These are phyloP conservation scores for Barbarea vulgaris DNA, from an alignment of 345 rosid genomes.

Conservation along the genomic window DNA sequence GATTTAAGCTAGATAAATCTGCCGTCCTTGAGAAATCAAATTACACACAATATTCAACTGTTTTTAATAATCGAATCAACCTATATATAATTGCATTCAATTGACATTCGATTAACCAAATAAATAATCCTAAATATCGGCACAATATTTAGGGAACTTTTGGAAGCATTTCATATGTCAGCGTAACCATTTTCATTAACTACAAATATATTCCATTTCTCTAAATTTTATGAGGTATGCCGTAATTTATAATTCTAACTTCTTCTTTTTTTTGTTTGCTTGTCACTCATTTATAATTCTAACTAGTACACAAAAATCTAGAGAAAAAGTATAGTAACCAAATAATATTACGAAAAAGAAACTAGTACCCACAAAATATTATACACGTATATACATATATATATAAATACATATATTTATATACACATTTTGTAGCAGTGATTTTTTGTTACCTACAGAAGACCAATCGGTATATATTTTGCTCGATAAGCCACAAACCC, in stretches of 20 bases:
- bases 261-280: no score
- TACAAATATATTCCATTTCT: background rate
- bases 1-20: constrained; percentile 8
- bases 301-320: constrained; percentile 17
- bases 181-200: constrained; percentile 14
- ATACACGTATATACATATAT: no score
- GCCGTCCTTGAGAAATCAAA: constrained; percentile 18
- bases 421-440: background rate
- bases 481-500: background rate
- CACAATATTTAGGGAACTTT: constrained; percentile 33
- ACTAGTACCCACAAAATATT: background rate
- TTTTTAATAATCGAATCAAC: background rate
- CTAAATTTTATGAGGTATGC: background rate
- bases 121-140: constrained; percentile 20
- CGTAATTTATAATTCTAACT: background rate
- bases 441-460: background rate
- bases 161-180: constrained; percentile 32
- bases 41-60: background rate
- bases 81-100: background rate
- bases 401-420: no score
- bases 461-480: background rate
- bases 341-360: background rate
- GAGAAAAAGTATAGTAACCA: background rate
- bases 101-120: background rate
- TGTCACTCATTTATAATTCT: background rate